Percentiles rank a stretch among this genome's conserved stretches.
Evolutionary conservation across 1,284 basidiomycete species (phyloP).

Genomic region (Cryptococcus sp.): DNA sequence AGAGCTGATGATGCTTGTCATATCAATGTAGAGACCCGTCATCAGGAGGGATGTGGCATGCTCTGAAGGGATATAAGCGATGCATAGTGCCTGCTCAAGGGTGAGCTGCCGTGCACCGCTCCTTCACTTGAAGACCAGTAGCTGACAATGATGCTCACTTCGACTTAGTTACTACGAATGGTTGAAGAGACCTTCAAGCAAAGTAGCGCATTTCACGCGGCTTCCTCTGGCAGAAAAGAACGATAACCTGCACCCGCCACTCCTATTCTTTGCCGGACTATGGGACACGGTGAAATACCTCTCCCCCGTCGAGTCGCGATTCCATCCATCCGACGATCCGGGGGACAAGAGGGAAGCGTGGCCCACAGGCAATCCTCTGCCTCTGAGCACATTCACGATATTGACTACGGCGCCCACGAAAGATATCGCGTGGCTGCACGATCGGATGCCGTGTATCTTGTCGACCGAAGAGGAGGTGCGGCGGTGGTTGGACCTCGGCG

Average conservation of each 20-base stretch:
- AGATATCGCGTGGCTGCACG: conserved; percentile 77
- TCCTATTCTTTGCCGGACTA: conserved; percentile 86
- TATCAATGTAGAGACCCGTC: conserved; percentile 38
- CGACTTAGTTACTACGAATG: conserved; percentile 83
- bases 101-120: conserved; percentile 52
- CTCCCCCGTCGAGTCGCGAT: conserved; percentile 30
- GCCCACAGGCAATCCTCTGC: conserved; percentile 58
- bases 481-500: conserved; percentile 75
- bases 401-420: conserved; percentile 76
- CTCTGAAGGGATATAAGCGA: conserved; percentile 73
- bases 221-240: conserved; percentile 45
- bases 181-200: conserved; percentile 75
- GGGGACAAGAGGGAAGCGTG: conserved; percentile 39
- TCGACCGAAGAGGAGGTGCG: conserved; percentile 63
- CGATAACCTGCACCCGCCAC: conserved; percentile 54
- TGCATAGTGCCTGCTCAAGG: conserved; percentile 80
- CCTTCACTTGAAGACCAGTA: conserved; percentile 21
- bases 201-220: conserved; percentile 77
- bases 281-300: conserved; percentile 70
- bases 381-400: conserved; percentile 82
- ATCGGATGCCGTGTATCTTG: conserved; percentile 89
- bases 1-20: neutral
- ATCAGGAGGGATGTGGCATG: conserved; percentile 72
- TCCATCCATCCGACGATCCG: conserved; percentile 10
- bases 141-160: neutral